Percentiles rank a stretch among this genome's conserved stretches.
These are phyloP conservation scores for Triticum urartu DNA, from an alignment of 176 grass and related monocot species.

Conservation along the genomic window DNA sequence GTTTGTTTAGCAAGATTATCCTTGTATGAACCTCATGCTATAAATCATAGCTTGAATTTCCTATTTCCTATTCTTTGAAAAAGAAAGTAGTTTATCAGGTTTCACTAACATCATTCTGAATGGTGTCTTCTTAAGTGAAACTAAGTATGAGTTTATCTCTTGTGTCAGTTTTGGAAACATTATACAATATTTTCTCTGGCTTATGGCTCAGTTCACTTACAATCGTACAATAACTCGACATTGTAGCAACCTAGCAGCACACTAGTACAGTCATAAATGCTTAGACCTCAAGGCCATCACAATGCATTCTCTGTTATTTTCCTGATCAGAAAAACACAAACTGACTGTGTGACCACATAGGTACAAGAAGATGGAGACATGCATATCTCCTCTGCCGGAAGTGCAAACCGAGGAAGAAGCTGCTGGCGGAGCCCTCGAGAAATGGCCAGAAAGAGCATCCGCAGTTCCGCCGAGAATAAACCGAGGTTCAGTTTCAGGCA, in stretches of 20 bases:
- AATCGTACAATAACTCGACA: background rate
- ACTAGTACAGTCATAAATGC: background rate
- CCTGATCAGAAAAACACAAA: background rate
- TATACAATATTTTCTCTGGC: background rate
- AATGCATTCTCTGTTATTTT: background rate
- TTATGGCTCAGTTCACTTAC: background rate
- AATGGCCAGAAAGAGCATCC: constrained; percentile 70
- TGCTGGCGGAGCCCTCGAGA: constrained; percentile 65
- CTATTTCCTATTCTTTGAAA: background rate
- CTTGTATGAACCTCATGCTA: background rate
- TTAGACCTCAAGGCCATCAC: background rate
- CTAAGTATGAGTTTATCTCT: background rate
- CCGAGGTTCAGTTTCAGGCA: constrained; percentile 42
- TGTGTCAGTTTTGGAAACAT: background rate
- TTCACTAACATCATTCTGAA: background rate
- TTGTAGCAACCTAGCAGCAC: background rate
- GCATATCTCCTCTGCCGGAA: constrained; percentile 73
- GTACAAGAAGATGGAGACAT: constrained; percentile 78
- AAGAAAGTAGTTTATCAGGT: background rate
- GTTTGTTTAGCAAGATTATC: background rate
- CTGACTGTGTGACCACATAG: constrained; percentile 22
- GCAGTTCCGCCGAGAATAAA: constrained; percentile 60
- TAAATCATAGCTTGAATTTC: background rate
- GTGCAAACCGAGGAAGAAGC: constrained; percentile 47
- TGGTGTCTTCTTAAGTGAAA: background rate